A percentile compares a stretch with the other conserved stretches of the same genome.
phyloP scores from a whole-genome alignment of 352 stramenopile genomes.

The Phytophthora hybrid region DNA sequence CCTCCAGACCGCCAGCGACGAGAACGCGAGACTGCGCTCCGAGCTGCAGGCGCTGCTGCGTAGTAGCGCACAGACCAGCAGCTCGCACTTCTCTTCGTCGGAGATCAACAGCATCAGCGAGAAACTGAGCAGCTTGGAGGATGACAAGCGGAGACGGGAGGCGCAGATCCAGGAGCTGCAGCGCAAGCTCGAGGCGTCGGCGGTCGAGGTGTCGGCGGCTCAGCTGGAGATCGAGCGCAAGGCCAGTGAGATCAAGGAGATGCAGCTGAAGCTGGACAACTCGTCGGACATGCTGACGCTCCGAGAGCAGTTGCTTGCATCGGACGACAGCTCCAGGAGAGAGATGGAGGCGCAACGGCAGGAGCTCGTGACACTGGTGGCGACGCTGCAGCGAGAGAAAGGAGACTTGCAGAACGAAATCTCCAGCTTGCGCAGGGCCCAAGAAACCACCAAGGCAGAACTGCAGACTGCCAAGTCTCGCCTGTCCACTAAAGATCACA shows the following conservation, averaged over 20 bases:
- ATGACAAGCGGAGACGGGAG: slow-evolving; percentile 43
- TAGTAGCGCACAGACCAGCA: slow-evolving; percentile 4
- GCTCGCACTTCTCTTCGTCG: slow-evolving; percentile 30
- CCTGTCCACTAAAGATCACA: slow-evolving; percentile 58
- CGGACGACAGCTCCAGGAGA: slow-evolving; percentile 51
- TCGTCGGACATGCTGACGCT: slow-evolving; percentile 46
- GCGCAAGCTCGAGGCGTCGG: slow-evolving; percentile 38
- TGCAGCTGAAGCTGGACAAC: slow-evolving; percentile 61
- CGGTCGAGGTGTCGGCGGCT: slow-evolving; percentile 32
- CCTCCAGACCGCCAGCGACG: slow-evolving; percentile 49
- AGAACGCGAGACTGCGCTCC: slow-evolving; percentile 49
- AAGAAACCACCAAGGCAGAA: slow-evolving; percentile 38
- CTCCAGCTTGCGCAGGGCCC: slow-evolving; percentile 34
- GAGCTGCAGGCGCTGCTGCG: slow-evolving; percentile 46
- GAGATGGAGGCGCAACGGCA: slow-evolving; percentile 56
- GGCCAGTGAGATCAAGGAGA: slow-evolving; percentile 55
- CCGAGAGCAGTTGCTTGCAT: slow-evolving; percentile 60
- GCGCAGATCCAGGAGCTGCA: slow-evolving; percentile 47
- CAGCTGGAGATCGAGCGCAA: slow-evolving; percentile 56
- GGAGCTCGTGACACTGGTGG: slow-evolving; percentile 50
- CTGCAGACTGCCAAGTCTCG: slow-evolving; percentile 50
- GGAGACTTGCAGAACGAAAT: slow-evolving; percentile 38
- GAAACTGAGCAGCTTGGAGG: slow-evolving; percentile 44
- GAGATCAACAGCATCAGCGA: slow-evolving; percentile 43
- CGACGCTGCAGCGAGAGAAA: slow-evolving; percentile 57